Conservation (phyloP, 331 rosid genomes). For the Quercus lobata region DNA sequence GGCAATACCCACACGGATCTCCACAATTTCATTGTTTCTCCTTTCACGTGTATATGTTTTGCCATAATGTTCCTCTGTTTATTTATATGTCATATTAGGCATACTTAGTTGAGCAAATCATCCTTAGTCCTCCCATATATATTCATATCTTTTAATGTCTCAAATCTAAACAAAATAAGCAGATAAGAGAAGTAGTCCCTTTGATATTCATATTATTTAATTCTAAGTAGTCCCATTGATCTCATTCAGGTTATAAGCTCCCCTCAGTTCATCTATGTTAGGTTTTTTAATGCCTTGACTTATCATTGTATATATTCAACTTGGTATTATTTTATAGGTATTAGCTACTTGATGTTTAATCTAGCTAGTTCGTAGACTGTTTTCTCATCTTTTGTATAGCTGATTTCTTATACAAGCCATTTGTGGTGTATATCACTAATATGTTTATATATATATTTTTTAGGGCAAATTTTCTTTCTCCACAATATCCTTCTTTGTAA, state of each 20-base stretch:
- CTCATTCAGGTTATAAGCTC: background rate
- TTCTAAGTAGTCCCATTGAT: background rate
- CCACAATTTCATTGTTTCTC: background rate
- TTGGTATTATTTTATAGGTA: too few relatives aligned
- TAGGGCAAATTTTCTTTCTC: too few relatives aligned
- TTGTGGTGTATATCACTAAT: too few relatives aligned
- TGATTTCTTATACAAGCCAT: background rate
- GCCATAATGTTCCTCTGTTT: background rate
- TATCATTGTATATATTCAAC: too few relatives aligned
- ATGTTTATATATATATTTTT: too few relatives aligned
- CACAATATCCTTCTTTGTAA: too few relatives aligned
- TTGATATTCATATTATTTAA: background rate
- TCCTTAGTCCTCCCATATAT: background rate
- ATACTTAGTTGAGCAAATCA: background rate
- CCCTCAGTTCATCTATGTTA: background rate
- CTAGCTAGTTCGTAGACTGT: too few relatives aligned
- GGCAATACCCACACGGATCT: background rate
- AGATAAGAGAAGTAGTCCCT: background rate
- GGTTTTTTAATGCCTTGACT: background rate
- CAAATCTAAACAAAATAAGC: too few relatives aligned
- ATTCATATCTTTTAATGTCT: background rate
- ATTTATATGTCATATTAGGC: background rate
- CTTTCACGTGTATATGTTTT: background rate
- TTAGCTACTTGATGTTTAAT: too few relatives aligned
- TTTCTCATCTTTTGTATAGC: background rate